These are phyloP conservation scores for Grosmannia serpens DNA, from an alignment of 2,329 filamentous ascomycete genomes.

Conservation along the genomic window DNA sequence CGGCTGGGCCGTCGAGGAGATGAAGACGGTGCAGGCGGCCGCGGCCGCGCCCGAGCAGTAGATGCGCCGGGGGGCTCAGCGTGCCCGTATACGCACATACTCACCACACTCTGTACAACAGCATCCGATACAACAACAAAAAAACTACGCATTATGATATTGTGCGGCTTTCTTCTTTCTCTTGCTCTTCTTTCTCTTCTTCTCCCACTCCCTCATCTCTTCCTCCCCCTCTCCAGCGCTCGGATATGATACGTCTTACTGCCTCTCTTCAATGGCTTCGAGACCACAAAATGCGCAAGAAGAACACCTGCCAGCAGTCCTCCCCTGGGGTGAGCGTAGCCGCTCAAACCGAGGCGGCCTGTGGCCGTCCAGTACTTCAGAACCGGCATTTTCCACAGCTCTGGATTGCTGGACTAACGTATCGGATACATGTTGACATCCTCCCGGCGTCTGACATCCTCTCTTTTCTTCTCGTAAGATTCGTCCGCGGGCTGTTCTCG, in stretches of 20 bases:
- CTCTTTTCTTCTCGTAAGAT: too few relatives aligned
- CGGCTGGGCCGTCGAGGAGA: conserved; percentile 63
- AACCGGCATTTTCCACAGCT: conserved; percentile 39
- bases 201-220: not conserved
- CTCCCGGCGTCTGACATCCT: too few relatives aligned
- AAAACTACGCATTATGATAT: not conserved
- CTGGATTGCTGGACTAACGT: conserved; percentile 53
- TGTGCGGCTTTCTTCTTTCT: not conserved
- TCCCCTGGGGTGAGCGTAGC: not conserved
- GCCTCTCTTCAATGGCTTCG: conserved; percentile 37
- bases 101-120: not conserved
- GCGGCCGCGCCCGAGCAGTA: conserved; percentile 26
- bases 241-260: conserved; percentile 55
- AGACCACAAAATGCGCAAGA: conserved; percentile 55
- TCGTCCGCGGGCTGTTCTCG: too few relatives aligned
- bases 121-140: not conserved
- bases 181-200: not conserved
- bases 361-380: conserved; percentile 47
- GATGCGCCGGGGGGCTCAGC: not conserved
- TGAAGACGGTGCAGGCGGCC: conserved; percentile 57
- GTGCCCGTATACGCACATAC: not conserved
- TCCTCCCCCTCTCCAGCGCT: conserved; percentile 29
- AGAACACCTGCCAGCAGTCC: conserved; percentile 18
- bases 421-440: conserved; percentile 42
- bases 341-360: conserved; percentile 1